A percentile compares a stretch with the other conserved stretches of the same genome.
These are phyloP conservation scores for Bassia scoparia DNA, from an alignment of 148 eudicot species.

Conservation along the genomic window DNA sequence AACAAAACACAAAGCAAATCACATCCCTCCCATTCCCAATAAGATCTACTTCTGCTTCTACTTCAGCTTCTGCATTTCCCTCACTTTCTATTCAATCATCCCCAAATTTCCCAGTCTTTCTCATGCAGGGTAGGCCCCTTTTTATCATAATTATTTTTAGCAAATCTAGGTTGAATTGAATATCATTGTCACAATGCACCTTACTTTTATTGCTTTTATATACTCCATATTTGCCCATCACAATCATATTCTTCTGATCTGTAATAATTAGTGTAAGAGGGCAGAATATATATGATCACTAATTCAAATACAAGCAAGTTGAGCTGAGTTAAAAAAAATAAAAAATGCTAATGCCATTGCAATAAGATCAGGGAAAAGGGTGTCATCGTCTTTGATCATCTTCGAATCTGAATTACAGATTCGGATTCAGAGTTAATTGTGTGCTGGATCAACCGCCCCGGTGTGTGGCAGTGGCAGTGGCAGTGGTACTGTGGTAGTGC, in stretches of 20 bases:
- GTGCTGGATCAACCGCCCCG: slow-evolving; percentile 42
- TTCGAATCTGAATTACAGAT: slow-evolving; percentile 47
- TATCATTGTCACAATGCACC: too few relatives aligned
- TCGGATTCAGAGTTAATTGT: slow-evolving; percentile 54
- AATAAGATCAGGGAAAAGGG: slow-evolving; percentile 61
- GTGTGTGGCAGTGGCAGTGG: too few relatives aligned
- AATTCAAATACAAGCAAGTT: too few relatives aligned
- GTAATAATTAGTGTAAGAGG: too few relatives aligned
- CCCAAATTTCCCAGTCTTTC: slow-evolving; percentile 22
- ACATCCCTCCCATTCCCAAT: not conserved
- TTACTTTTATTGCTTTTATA: slow-evolving; percentile 14
- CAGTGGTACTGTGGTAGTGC: too few relatives aligned
- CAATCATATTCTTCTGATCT: slow-evolving; percentile 16
- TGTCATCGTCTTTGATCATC: slow-evolving; percentile 51
- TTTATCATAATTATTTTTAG: not conserved
- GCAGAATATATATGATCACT: too few relatives aligned
- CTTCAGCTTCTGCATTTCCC: too few relatives aligned
- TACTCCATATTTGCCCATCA: slow-evolving; percentile 19
- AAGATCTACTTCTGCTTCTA: not conserved
- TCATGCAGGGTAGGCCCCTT: slow-evolving; percentile 16
- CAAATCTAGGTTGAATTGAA: slow-evolving; percentile 26
- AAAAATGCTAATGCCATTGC: slow-evolving; percentile 30
- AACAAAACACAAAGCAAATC: not conserved
- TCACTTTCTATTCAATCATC: not conserved
- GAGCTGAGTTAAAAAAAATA: too few relatives aligned